phyloP scores from a whole-genome alignment of 2,329 filamentous ascomycete genomes.

The Alternaria brassicae region DNA sequence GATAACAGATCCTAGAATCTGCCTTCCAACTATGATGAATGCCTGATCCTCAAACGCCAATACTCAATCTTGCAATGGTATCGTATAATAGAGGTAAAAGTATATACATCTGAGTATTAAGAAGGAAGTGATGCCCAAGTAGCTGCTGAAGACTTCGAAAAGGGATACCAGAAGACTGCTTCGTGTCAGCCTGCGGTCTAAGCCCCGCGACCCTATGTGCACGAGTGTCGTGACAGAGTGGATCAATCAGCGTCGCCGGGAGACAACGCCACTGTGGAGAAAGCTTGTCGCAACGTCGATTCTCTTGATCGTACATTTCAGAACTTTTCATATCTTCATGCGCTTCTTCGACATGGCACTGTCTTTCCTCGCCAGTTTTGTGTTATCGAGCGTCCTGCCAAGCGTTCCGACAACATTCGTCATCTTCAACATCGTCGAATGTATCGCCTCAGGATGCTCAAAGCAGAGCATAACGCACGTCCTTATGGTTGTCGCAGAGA shows the following conservation, averaged over 20 bases:
- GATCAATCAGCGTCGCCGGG: constrained; percentile 17
- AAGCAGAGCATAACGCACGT: constrained; percentile 47
- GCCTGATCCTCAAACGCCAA: neutral
- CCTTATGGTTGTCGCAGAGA: constrained; percentile 41
- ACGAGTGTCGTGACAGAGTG: constrained; percentile 8
- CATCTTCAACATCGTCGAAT: constrained; percentile 40
- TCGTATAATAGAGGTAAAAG: neutral
- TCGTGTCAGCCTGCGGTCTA: neutral
- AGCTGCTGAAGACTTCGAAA: neutral
- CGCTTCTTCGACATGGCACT: constrained; percentile 21
- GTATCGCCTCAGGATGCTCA: constrained; percentile 44
- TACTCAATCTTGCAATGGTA: neutral
- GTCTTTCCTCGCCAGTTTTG: constrained; percentile 1
- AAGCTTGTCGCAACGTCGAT: constrained; percentile 23
- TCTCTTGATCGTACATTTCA: neutral
- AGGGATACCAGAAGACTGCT: neutral
- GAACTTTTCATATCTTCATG: constrained; percentile 4
- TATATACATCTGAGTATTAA: neutral
- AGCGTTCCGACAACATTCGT: constrained; percentile 31
- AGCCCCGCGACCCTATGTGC: constrained; percentile 11
- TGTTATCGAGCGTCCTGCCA: neutral
- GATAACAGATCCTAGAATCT: neutral
- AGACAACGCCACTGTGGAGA: constrained; percentile 21
- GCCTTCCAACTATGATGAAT: neutral
- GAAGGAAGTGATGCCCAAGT: neutral